Conservation (phyloP, 306 rosid genomes). For the Abrus pulchellus region DNA sequence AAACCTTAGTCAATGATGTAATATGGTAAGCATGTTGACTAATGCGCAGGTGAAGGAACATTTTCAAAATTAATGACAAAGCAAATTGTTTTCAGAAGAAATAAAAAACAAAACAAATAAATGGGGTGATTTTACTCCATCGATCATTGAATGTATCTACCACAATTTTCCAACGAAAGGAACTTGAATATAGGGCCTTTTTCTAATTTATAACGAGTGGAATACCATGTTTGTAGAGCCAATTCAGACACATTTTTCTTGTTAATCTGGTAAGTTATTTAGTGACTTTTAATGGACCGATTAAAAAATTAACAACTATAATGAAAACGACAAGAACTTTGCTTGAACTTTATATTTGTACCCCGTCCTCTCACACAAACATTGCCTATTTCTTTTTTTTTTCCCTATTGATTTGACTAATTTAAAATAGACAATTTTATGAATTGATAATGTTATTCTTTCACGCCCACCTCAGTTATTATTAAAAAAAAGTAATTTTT, state of each 20-base stretch:
- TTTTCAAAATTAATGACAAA: slow-evolving; percentile 7
- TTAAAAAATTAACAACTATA: background rate
- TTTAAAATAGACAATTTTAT: background rate
- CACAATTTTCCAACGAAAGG: slow-evolving; percentile 1
- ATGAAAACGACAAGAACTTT: background rate
- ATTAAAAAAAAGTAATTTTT: background rate
- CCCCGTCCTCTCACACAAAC: no score
- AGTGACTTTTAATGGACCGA: background rate
- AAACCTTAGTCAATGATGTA: slow-evolving; percentile 8
- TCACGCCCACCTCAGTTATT: slow-evolving; percentile 1
- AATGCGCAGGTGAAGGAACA: background rate
- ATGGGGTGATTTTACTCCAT: slow-evolving; percentile 15
- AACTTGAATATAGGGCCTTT: slow-evolving; percentile 9
- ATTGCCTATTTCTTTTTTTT: background rate
- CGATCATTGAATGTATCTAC: slow-evolving; percentile 25
- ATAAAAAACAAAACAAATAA: background rate
- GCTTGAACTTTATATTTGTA: background rate
- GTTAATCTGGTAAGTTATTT: background rate
- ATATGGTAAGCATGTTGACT: background rate
- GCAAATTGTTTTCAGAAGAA: background rate
- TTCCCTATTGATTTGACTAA: background rate
- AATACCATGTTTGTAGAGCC: slow-evolving; percentile 25
- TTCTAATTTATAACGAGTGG: slow-evolving; percentile 19
- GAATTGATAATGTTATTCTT: background rate
- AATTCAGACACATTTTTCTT: background rate